phyloP scores from a whole-genome alignment of 176 grass and related monocot species.

The Saccharum officinarum region DNA sequence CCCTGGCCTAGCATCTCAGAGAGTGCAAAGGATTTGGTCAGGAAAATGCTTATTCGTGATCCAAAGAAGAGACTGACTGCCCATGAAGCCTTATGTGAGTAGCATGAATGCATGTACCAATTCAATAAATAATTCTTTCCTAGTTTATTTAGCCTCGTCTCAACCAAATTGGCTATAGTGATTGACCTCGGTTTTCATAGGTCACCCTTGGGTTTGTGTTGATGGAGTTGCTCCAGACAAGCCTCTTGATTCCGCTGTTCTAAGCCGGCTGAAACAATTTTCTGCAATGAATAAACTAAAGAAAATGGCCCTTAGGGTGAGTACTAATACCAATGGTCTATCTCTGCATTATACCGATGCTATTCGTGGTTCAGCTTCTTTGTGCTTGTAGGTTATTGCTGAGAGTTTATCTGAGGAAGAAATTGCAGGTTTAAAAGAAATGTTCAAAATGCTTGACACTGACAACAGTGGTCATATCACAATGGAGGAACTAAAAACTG shows the following conservation, averaged over 20 bases:
- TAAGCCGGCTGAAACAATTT: conserved; percentile 74
- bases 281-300: conserved; percentile 91
- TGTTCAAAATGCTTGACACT: conserved; percentile 82
- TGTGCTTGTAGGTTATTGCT: conserved; percentile 63
- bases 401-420: conserved; percentile 79
- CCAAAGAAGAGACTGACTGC: conserved; percentile 74
- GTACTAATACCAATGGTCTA: neutral
- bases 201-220: conserved; percentile 77
- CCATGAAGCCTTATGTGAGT: conserved; percentile 82
- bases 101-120: neutral
- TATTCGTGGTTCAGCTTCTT: neutral
- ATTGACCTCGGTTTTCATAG: conserved; percentile 26
- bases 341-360: neutral
- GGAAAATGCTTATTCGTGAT: conserved; percentile 75
- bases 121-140: neutral
- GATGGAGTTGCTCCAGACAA: conserved; percentile 83
- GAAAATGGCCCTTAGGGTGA: conserved; percentile 81
- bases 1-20: conserved; percentile 84
- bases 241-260: conserved; percentile 81
- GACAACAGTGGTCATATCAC: conserved; percentile 83
- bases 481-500: conserved; percentile 68
- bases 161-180: neutral
- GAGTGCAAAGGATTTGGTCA: conserved; percentile 78
- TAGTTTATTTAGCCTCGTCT: conserved; percentile 1
- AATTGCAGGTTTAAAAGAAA: conserved; percentile 79